Base-by-base conservation (phyloP, 441 rosid species). In the Pelargonium fulgidum region DNA sequence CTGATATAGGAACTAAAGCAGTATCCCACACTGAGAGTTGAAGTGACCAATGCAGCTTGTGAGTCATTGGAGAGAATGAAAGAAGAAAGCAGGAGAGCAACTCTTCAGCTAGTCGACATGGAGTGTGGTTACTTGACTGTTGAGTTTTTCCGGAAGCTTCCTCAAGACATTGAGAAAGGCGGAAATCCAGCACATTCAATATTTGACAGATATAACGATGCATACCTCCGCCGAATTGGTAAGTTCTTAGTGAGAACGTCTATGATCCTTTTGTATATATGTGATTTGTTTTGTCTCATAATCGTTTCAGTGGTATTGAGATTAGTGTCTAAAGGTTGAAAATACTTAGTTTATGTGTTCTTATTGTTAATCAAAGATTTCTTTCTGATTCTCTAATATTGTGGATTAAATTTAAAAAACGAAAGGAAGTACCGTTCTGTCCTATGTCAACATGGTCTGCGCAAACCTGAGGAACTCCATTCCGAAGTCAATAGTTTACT, bases 51-150 rank as follows among this genome's bases (percentile, higher is more conserved):
- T 62, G 98, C 98, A 13, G 90, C 99, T 65, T 92, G 79, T n/a
- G 99, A 94, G 73, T 87, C 98, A 58, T 77, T 94, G 78, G 98
- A 92, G 79, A 94, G 83, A 77, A 92, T 94, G 76, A 93, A 96
- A 41, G 99, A 94, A 20, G 99, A 90, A 71, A 81, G 99, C 85
- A 80, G 89, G 77, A 94, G 75, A 81, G 90, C 98, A 45, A 94
- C 92, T 77, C 66, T 81, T 16, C 82, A 97, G 75, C 85, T 94
- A 62, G 99, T 94, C 13, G 99, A 94, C 69, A 94, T 94, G 99
- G 99, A 94, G 59, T 92, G 98, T 70, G 88, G 93, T 85, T 92
- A 94, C 79, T 82, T 94, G 56, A 94, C 99, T 0, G 99, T 92
- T 81, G 99, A 94, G 64, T 94, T 94, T 81, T 94, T 94, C 84